phyloP scores from a whole-genome alignment of 768 basidiomycete species.

The Lentinula edodes region DNA sequence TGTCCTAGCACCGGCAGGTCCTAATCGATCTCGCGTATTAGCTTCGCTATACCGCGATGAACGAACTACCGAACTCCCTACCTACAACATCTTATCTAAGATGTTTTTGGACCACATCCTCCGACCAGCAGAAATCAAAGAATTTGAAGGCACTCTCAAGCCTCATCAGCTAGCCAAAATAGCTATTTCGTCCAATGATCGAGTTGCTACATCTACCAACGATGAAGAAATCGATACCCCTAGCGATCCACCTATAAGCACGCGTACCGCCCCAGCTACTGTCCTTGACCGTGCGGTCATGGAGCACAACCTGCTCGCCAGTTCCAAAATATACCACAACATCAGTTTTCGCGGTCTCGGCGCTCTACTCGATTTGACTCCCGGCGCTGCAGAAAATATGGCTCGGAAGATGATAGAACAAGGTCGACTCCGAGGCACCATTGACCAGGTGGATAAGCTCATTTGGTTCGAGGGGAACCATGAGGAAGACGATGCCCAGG shows the following conservation, averaged over 20 bases:
- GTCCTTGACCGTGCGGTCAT: constrained; percentile 96
- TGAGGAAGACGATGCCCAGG: constrained; percentile 90
- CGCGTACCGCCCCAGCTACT: constrained; percentile 87
- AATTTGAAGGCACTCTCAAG: constrained; percentile 82
- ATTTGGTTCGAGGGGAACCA: constrained; percentile 87
- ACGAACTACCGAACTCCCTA: constrained; percentile 71
- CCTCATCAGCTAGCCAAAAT: constrained; percentile 95
- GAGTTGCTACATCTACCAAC: constrained; percentile 61
- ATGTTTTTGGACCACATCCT: constrained; percentile 99
- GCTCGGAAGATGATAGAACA: constrained; percentile 99
- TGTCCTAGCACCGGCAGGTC: constrained; percentile 94
- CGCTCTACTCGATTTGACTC: constrained; percentile 80
- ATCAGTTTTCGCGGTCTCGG: constrained; percentile 96
- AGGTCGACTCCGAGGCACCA: constrained; percentile 84
- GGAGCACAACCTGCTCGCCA: constrained; percentile 97
- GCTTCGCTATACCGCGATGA: constrained; percentile 94
- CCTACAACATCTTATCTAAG: constrained; percentile 88
- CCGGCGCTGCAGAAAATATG: constrained; percentile 94
- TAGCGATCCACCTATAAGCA: constrained; percentile 56
- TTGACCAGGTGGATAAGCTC: constrained; percentile 92
- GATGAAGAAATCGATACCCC: constrained; percentile 45
- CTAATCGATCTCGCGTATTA: constrained; percentile 89
- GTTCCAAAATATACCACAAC: constrained; percentile 96
- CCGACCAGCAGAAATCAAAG: constrained; percentile 81
- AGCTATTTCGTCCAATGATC: constrained; percentile 77